Percentiles rank a stretch among this genome's conserved stretches.
These are phyloP conservation scores for Entomortierella parvispora DNA, from an alignment of 192 early-diverging fungal genomes.

Conservation along the genomic window DNA sequence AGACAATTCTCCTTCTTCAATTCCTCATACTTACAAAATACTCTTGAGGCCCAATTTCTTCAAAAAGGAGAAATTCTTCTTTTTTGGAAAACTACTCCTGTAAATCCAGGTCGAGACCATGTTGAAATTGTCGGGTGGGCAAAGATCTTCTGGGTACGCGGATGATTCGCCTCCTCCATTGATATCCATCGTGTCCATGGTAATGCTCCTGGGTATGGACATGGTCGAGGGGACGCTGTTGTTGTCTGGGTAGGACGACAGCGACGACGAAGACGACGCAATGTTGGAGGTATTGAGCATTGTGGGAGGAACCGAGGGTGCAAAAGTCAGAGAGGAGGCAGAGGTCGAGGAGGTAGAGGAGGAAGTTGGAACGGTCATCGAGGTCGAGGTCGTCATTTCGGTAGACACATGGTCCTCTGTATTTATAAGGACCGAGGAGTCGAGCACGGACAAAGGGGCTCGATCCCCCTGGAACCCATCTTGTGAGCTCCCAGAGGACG, in stretches of 20 bases:
- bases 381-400: too few species aligned
- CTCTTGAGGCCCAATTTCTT: constrained; percentile 87
- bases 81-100: constrained; percentile 91
- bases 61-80: constrained; percentile 92
- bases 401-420: too few species aligned
- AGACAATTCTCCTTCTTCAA: neutral
- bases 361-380: too few species aligned
- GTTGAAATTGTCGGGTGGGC: constrained; percentile 94
- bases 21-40: constrained; percentile 75
- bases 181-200: constrained; percentile 33
- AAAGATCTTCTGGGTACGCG: constrained; percentile 69
- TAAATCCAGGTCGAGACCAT: constrained; percentile 97
- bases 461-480: too few species aligned
- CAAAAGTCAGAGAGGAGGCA: neutral
- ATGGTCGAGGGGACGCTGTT: constrained; percentile 3
- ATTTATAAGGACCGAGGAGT: neutral
- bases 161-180: constrained; percentile 44
- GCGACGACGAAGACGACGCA: neutral
- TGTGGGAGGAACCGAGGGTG: neutral
- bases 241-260: neutral
- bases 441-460: too few species aligned
- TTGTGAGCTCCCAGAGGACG: too few species aligned
- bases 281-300: constrained; percentile 5
- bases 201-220: constrained; percentile 25
- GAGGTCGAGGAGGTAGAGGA: neutral